Evolutionary conservation across 495 filamentous ascomycete species (phyloP).

Genomic region (Talaromyces liani): DNA sequence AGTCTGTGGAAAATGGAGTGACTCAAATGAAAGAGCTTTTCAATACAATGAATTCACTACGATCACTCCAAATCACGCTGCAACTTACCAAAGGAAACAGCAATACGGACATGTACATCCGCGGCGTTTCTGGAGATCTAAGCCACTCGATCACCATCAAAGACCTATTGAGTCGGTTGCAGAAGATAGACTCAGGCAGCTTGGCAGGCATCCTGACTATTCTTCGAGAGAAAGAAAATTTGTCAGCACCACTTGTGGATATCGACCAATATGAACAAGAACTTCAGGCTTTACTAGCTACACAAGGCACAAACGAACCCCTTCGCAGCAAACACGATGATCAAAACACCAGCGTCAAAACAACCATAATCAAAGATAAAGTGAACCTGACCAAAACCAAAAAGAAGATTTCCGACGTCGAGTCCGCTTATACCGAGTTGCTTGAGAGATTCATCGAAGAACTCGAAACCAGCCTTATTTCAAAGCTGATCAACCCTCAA

Average conservation of each 20-base stretch:
- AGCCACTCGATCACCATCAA: slow-evolving; percentile 40
- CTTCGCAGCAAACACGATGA: slow-evolving; percentile 72
- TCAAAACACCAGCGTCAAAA: slow-evolving; percentile 63
- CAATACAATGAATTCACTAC: slow-evolving; percentile 37
- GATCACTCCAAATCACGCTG: slow-evolving; percentile 33
- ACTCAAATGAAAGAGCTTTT: slow-evolving; percentile 39
- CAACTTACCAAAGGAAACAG: slow-evolving; percentile 27
- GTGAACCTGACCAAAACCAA: slow-evolving; percentile 80
- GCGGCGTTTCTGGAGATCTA: slow-evolving; percentile 51
- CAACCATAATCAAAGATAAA: slow-evolving; percentile 81
- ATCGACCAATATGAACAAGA: slow-evolving; percentile 17
- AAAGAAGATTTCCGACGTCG: slow-evolving; percentile 63
- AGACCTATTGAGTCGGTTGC: slow-evolving; percentile 45
- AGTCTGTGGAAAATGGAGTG: slow-evolving; percentile 27
- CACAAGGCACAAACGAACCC: slow-evolving; percentile 33
- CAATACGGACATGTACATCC: slow-evolving; percentile 48
- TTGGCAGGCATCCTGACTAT: not conserved
- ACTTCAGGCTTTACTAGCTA: slow-evolving; percentile 27
- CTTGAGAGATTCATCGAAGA: slow-evolving; percentile 55
- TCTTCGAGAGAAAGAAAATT: not conserved
- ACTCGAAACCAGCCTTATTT: slow-evolving; percentile 47
- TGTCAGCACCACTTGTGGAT: not conserved
- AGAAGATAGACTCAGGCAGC: slow-evolving; percentile 40
- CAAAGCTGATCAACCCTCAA: slow-evolving; percentile 48
- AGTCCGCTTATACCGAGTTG: slow-evolving; percentile 67